phyloP scores from a whole-genome alignment of 2,329 filamentous ascomycete genomes.

The Venturia pyrina region DNA sequence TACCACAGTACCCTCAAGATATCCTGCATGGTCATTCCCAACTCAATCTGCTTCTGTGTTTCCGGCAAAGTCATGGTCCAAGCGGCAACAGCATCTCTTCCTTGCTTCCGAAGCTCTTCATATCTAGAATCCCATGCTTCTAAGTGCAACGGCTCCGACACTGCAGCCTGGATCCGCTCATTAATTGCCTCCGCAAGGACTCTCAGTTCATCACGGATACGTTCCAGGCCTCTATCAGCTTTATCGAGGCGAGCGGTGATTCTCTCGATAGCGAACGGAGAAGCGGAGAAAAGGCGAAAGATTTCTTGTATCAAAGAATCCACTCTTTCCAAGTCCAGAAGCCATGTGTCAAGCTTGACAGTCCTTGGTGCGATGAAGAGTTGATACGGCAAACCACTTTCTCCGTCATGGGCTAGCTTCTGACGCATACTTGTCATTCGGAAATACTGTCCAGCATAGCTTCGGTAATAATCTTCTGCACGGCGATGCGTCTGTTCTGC shows the following conservation, averaged over 20 bases:
- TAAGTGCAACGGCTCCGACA: neutral
- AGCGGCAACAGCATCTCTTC: neutral
- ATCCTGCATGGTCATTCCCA: neutral
- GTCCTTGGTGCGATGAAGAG: neutral
- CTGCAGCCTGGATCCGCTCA: neutral
- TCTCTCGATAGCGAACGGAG: neutral
- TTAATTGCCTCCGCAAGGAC: neutral
- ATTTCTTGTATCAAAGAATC: neutral
- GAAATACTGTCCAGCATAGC: neutral
- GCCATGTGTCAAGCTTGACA: neutral
- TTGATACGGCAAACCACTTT: neutral
- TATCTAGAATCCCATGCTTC: neutral
- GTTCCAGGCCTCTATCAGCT: neutral
- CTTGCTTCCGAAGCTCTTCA: neutral
- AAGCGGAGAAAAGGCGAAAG: neutral
- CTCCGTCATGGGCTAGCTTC: neutral
- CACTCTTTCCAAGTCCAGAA: neutral
- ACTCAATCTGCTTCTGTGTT: neutral
- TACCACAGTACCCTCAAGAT: too few species aligned
- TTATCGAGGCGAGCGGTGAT: neutral
- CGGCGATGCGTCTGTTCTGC: neutral
- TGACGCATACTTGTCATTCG: neutral
- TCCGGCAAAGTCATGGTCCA: neutral
- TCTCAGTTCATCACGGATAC: neutral
- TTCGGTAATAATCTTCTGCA: neutral